Conservation (phyloP, 2,329 filamentous ascomycete genomes). For the Exophiala sp. region DNA sequence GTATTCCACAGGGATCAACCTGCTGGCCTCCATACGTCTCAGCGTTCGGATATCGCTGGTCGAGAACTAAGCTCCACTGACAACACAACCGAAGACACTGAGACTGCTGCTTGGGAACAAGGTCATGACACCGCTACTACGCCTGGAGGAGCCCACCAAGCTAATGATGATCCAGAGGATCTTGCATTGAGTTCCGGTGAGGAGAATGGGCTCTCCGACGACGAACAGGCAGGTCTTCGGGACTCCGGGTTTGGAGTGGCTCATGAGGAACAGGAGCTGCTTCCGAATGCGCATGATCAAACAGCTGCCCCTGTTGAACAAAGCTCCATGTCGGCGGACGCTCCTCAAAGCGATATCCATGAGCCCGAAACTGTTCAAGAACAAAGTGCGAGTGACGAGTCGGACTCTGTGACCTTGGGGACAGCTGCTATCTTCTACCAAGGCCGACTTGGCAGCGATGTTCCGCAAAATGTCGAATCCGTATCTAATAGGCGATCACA, state of each 20-base stretch:
- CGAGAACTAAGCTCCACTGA: not conserved
- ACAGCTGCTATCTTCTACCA: not conserved
- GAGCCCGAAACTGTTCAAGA: not conserved
- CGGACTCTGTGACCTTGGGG: not conserved
- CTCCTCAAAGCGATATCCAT: not conserved
- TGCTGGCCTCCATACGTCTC: not conserved
- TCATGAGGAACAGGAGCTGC: slow-evolving; percentile 7
- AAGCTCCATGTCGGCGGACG: not conserved
- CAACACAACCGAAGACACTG: slow-evolving; percentile 7
- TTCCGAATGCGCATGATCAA: slow-evolving; percentile 5
- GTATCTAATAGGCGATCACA: slow-evolving; percentile 1
- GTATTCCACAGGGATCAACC: slow-evolving; percentile 14
- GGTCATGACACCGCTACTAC: not conserved
- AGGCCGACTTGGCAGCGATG: not conserved
- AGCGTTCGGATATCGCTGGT: slow-evolving; percentile 1
- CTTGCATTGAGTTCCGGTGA: slow-evolving; percentile 14
- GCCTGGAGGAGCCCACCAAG: slow-evolving; percentile 1
- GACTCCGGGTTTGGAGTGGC: slow-evolving; percentile 22
- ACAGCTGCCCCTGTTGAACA: not conserved
- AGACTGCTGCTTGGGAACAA: not conserved
- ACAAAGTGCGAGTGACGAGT: not conserved
- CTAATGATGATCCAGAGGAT: slow-evolving; percentile 10
- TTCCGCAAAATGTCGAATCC: not conserved
- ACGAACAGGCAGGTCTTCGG: slow-evolving; percentile 7
- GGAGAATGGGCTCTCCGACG: not conserved